phyloP scores from a whole-genome alignment of 2,329 filamentous ascomycete species.

The Dryadomyces quercus-mongolicae region DNA sequence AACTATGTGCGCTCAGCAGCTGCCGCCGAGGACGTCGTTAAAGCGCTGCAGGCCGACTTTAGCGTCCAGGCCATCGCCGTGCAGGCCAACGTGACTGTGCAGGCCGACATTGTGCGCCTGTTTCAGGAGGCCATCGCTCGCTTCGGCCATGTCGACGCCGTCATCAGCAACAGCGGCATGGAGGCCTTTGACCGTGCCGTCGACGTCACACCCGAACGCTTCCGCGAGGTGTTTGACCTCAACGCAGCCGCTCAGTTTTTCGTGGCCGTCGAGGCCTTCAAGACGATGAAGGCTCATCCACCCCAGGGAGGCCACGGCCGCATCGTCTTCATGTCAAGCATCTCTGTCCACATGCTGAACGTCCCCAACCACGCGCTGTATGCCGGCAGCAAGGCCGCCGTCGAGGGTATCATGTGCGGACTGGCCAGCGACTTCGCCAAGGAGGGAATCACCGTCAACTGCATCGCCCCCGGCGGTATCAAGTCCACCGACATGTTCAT shows the following conservation, averaged over 20 bases:
- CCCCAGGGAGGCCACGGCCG: background rate
- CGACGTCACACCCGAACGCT: no score
- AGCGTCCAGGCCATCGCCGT: background rate
- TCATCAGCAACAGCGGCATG: conserved; percentile 17
- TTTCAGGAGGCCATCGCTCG: background rate
- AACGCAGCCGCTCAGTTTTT: background rate
- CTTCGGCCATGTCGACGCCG: conserved; percentile 3
- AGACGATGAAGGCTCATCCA: background rate
- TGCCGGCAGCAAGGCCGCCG: background rate
- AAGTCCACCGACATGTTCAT: background rate
- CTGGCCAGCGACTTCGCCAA: background rate
- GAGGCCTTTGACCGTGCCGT: no score
- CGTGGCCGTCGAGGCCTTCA: background rate
- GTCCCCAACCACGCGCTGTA: background rate
- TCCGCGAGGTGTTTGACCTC: no score
- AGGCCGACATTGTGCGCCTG: background rate
- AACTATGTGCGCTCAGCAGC: background rate
- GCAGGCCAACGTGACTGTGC: background rate
- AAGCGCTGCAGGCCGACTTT: background rate
- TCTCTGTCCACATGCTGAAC: background rate
- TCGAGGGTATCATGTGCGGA: background rate
- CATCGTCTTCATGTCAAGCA: background rate
- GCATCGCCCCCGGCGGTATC: background rate
- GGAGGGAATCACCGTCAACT: background rate
- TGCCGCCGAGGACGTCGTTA: conserved; percentile 5